These are phyloP conservation scores for Trametes villosa DNA, from an alignment of 768 basidiomycete genomes.

Conservation along the genomic window DNA sequence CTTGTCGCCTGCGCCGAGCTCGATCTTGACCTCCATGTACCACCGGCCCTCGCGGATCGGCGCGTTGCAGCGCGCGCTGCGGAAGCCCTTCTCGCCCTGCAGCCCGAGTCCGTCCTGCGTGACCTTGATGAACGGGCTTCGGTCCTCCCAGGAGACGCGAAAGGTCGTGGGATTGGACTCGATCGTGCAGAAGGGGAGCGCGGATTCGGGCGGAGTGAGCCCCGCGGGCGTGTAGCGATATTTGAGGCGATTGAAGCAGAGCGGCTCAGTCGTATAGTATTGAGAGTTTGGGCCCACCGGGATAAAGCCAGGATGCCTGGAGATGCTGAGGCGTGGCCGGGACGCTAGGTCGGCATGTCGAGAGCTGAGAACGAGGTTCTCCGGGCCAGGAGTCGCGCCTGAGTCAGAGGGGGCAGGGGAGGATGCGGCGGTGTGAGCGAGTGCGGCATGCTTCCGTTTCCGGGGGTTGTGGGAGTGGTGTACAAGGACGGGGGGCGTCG, in stretches of 20 bases:
- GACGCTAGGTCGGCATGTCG: constrained; percentile 67
- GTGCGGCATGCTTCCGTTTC: constrained; percentile 61
- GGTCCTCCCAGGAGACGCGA: constrained; percentile 90
- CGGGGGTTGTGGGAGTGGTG: constrained; percentile 17
- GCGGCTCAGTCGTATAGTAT: constrained; percentile 70
- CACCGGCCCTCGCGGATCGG: constrained; percentile 88
- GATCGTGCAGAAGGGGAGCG: constrained; percentile 74
- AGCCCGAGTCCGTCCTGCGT: constrained; percentile 78
- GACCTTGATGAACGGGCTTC: constrained; percentile 78
- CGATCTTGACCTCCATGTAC: constrained; percentile 91
- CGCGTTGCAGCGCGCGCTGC: constrained; percentile 88
- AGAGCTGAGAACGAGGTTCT: constrained; percentile 60
- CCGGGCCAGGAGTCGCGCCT: constrained; percentile 39
- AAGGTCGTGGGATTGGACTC: constrained; percentile 72
- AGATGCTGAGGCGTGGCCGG: constrained; percentile 72
- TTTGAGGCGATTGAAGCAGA: constrained; percentile 75
- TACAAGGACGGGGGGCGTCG: constrained; percentile 31
- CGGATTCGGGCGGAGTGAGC: constrained; percentile 60
- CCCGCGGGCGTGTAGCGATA: constrained; percentile 84
- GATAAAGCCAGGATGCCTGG: constrained; percentile 72
- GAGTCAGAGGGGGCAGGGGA: constrained; percentile 43
- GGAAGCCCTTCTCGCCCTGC: constrained; percentile 85
- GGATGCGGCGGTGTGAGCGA: constrained; percentile 31
- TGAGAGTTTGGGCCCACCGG: constrained; percentile 58
- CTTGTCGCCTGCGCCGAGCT: constrained; percentile 71